These are phyloP conservation scores for Nothopassalora personata DNA, from an alignment of 2,329 filamentous ascomycete species.

Conservation along the genomic window DNA sequence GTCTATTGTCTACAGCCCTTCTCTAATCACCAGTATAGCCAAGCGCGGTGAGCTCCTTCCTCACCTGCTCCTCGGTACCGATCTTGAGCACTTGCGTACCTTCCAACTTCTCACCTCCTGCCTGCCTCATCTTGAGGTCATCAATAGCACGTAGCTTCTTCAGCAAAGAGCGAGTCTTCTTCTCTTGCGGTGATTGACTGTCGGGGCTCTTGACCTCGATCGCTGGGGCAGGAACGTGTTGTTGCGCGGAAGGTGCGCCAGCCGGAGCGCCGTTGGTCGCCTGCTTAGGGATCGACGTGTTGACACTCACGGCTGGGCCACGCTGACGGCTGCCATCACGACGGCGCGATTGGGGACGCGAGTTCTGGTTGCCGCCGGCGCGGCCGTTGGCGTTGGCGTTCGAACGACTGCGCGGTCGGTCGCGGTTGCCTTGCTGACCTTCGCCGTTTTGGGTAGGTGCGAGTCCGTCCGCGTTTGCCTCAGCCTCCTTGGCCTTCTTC, in stretches of 20 bases:
- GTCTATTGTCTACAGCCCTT: too few relatives aligned
- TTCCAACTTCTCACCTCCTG: constrained; percentile 91
- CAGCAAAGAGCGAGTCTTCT: constrained; percentile 87
- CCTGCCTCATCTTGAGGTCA: constrained; percentile 93
- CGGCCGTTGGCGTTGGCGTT: constrained; percentile 20
- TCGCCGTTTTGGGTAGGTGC: constrained; percentile 43
- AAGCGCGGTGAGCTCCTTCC: constrained; percentile 62
- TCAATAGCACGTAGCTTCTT: constrained; percentile 99
- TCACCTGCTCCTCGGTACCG: constrained; percentile 73
- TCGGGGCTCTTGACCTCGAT: constrained; percentile 52
- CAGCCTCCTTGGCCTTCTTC: constrained; percentile 81
- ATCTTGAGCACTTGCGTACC: constrained; percentile 99
- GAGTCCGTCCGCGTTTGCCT: constrained; percentile 52
- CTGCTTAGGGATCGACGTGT: constrained; percentile 36
- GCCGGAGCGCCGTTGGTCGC: constrained; percentile 15
- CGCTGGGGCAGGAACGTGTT: constrained; percentile 34
- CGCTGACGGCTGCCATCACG: constrained; percentile 25
- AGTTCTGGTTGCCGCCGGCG: constrained; percentile 19
- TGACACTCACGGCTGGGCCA: constrained; percentile 25
- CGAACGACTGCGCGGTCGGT: constrained; percentile 31
- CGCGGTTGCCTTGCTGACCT: constrained; percentile 11
- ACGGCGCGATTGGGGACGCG: constrained; percentile 24
- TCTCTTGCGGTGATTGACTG: constrained; percentile 68
- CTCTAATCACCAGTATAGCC: constrained; percentile 25
- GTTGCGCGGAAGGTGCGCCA: constrained; percentile 8